These are phyloP conservation scores for Glycine soja DNA, from an alignment of 306 rosid genomes.

Conservation along the genomic window DNA sequence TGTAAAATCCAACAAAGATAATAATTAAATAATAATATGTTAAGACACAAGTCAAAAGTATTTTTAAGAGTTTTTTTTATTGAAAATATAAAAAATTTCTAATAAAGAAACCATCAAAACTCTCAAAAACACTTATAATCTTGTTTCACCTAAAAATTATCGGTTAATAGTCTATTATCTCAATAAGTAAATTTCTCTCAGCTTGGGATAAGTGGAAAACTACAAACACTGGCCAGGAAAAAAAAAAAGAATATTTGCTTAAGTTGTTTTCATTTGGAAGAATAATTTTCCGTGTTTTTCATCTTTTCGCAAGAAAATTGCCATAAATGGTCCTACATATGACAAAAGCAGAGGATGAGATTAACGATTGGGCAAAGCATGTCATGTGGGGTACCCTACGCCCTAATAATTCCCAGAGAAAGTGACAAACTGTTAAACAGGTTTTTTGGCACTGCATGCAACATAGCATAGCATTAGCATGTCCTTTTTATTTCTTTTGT, in stretches of 20 bases:
- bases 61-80: too few relatives aligned
- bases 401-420: constrained; percentile 1
- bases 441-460: constrained; percentile 35
- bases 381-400: constrained; percentile 46
- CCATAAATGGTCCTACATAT: constrained; percentile 48
- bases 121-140: too few relatives aligned
- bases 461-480: neutral
- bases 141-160: too few relatives aligned
- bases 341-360: constrained; percentile 50
- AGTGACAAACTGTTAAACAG: constrained; percentile 38
- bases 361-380: constrained; percentile 23
- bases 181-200: neutral
- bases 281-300: too few relatives aligned
- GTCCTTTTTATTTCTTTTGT: neutral
- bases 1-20: too few relatives aligned
- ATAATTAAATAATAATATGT: too few relatives aligned
- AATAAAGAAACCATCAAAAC: too few relatives aligned
- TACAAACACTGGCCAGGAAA: neutral
- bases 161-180: too few relatives aligned
- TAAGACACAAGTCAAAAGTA: too few relatives aligned
- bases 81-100: too few relatives aligned
- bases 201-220: neutral
- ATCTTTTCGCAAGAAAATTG: neutral
- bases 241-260: neutral
- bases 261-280: too few relatives aligned